Evolutionary conservation across 345 rosid species (phyloP).

Genomic region (Populus nigra): DNA sequence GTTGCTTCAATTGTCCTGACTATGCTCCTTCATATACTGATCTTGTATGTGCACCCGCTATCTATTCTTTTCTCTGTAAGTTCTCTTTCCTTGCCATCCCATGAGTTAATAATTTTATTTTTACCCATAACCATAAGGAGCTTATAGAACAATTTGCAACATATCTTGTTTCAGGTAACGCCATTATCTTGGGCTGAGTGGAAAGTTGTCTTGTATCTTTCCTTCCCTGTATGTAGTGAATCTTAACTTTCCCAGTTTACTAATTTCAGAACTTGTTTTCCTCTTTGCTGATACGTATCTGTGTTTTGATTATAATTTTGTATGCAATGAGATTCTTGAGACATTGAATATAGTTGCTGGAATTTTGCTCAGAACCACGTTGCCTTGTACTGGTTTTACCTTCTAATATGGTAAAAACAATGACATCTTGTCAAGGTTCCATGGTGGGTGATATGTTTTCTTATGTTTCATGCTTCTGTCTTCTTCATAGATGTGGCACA

Average conservation of each 20-base stretch:
- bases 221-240: constrained; percentile 78
- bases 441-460: not conserved
- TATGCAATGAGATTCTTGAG: not conserved
- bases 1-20: constrained; percentile 87
- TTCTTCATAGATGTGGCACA: not conserved
- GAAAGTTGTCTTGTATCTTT: constrained; percentile 79
- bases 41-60: constrained; percentile 77
- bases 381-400: not conserved
- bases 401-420: not conserved
- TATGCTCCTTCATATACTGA: constrained; percentile 81
- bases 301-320: not conserved
- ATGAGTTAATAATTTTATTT: not conserved
- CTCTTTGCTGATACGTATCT: not conserved
- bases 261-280: not conserved
- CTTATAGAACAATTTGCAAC: constrained; percentile 20
- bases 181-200: constrained; percentile 95
- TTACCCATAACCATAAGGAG: constrained; percentile 6
- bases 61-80: constrained; percentile 96
- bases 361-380: not conserved
- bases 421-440: not conserved
- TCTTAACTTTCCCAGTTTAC: not conserved
- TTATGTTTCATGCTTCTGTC: not conserved
- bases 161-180: constrained; percentile 61
- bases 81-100: constrained; percentile 14
- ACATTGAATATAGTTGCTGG: not conserved